phyloP scores from a whole-genome alignment of 176 grass and related monocot species.

The Olyra latifolia region DNA sequence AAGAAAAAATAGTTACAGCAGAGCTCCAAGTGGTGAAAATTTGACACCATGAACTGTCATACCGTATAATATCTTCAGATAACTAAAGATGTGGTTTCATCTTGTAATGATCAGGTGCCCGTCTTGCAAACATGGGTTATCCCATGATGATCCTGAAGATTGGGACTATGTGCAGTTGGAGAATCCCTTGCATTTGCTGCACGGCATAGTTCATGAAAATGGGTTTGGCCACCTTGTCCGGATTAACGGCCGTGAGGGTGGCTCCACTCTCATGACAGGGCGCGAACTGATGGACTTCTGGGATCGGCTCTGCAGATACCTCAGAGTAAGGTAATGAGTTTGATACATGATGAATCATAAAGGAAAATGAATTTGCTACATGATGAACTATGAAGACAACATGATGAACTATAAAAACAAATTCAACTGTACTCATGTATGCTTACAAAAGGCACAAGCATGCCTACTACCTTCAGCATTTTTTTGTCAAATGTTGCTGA shows the following conservation, averaged over 20 bases:
- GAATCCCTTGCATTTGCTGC: conserved; percentile 53
- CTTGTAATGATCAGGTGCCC: conserved; percentile 34
- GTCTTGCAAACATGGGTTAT: conserved; percentile 33
- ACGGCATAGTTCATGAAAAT: conserved; percentile 70
- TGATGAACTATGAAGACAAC: background rate
- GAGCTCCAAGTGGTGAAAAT: background rate
- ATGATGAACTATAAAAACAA: background rate
- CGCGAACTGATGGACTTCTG: conserved; percentile 73
- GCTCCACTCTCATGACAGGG: conserved; percentile 49
- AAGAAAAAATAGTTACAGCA: background rate
- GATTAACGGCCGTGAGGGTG: conserved; percentile 63
- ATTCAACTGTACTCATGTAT: background rate
- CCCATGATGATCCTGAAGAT: conserved; percentile 28
- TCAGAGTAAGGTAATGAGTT: conserved; percentile 61
- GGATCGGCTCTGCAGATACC: conserved; percentile 67
- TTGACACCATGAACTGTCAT: background rate
- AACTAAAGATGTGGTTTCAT: background rate
- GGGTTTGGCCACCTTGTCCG: conserved; percentile 72
- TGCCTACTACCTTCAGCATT: background rate
- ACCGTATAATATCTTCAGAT: background rate
- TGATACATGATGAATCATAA: background rate
- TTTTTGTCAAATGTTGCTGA: background rate
- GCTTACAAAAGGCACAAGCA: background rate
- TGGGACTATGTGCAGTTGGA: conserved; percentile 49
- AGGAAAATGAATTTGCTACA: background rate